A percentile compares a stretch with the other conserved stretches of the same genome.
phyloP scores from a whole-genome alignment of 2,329 filamentous ascomycete species.

The Fusarium floridanum region DNA sequence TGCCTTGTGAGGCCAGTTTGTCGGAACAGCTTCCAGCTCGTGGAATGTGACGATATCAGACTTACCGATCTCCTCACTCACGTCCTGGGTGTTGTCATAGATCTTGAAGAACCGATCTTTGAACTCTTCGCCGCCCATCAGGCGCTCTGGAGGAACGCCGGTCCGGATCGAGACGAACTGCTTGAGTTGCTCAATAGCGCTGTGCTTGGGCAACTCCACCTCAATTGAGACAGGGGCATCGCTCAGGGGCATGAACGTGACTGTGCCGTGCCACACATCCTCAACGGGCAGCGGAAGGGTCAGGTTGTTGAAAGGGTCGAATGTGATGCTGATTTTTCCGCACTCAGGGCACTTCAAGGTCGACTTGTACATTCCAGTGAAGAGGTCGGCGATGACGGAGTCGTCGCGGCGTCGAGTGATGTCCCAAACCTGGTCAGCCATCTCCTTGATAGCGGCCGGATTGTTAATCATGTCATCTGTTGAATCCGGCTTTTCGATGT shows the following conservation, averaged over 20 bases:
- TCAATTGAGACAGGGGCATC: conserved; percentile 78
- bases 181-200: conserved; percentile 76
- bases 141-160: conserved; percentile 71
- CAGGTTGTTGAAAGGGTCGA: conserved; percentile 96
- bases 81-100: conserved; percentile 76
- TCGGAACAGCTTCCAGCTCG: conserved; percentile 83
- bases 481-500: conserved; percentile 97
- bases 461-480: conserved; percentile 95
- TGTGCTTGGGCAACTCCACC: conserved; percentile 85
- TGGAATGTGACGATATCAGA: conserved; percentile 78
- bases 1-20: conserved; percentile 76
- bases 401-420: conserved; percentile 95
- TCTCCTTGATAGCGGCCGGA: conserved; percentile 80
- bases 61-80: conserved; percentile 78
- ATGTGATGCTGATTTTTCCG: conserved; percentile 96
- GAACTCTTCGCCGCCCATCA: conserved; percentile 89
- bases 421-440: conserved; percentile 90
- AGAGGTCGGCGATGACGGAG: conserved; percentile 94
- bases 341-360: conserved; percentile 93
- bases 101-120: conserved; percentile 88
- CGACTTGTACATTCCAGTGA: conserved; percentile 98
- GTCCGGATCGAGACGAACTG: conserved; percentile 76
- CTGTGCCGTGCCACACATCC: conserved; percentile 79
- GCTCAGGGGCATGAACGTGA: conserved; percentile 84
- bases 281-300: conserved; percentile 92